Percentiles rank a stretch among this genome's conserved stretches.
Evolutionary conservation across 1,139 yeast species (phyloP).

Genomic region (Waltiozyma sp.): DNA sequence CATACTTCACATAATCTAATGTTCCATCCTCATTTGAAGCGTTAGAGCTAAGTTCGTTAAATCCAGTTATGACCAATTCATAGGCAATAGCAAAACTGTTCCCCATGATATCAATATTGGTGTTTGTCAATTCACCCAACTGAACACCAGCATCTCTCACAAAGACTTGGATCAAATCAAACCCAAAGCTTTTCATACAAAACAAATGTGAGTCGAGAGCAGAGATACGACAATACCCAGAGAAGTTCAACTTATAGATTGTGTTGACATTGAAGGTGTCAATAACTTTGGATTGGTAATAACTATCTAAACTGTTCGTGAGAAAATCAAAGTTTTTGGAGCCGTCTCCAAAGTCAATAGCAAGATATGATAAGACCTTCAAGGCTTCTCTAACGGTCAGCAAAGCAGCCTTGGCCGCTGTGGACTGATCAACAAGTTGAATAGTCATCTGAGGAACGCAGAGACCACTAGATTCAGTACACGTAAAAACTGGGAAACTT

Average conservation of each 20-base stretch:
- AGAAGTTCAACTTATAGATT: constrained; percentile 31
- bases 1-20: constrained; percentile 14
- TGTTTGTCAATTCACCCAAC: constrained; percentile 31
- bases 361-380: constrained; percentile 41
- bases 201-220: constrained; percentile 14
- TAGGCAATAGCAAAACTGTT: constrained; percentile 31
- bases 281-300: constrained; percentile 21
- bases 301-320: constrained; percentile 14
- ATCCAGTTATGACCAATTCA: constrained; percentile 17
- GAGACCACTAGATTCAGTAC: constrained; percentile 15
- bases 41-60: constrained; percentile 9
- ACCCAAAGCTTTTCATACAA: constrained; percentile 31
- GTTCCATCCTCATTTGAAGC: constrained; percentile 3
- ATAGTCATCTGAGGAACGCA: constrained; percentile 40
- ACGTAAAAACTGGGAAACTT: constrained; percentile 21
- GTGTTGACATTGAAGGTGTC: constrained; percentile 36
- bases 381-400: constrained; percentile 37
- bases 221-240: constrained; percentile 39
- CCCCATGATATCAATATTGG: constrained; percentile 29
- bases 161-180: constrained; percentile 36
- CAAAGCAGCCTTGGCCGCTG: constrained; percentile 26
- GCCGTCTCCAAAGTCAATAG: constrained; percentile 36
- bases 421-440: constrained; percentile 28
- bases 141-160: constrained; percentile 41
- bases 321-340: constrained; percentile 14